phyloP scores from a whole-genome alignment of 2,329 filamentous ascomycete genomes.

The Cercospora sp. region DNA sequence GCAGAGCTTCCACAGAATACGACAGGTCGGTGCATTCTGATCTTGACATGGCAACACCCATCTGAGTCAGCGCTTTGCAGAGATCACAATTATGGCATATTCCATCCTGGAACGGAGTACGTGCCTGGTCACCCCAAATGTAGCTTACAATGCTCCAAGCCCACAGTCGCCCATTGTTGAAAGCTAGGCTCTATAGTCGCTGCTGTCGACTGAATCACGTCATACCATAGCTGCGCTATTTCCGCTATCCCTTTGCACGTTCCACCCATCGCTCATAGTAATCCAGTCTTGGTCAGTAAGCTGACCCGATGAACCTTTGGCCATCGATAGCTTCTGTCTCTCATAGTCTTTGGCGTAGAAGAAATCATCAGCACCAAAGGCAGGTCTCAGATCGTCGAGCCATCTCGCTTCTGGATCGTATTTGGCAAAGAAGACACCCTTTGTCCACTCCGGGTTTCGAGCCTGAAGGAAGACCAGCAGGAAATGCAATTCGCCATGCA shows the following conservation, averaged over 20 bases:
- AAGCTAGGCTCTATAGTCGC: not conserved
- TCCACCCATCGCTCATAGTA: not conserved
- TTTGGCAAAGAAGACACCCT: not conserved
- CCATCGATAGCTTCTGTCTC: not conserved
- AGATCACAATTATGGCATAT: not conserved
- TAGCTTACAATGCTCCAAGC: not conserved
- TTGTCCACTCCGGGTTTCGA: too few relatives aligned
- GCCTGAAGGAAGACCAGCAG: too few relatives aligned
- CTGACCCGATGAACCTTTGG: not conserved
- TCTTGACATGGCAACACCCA: too few relatives aligned
- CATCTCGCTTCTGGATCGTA: not conserved
- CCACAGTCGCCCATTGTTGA: not conserved
- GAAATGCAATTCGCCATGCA: too few relatives aligned
- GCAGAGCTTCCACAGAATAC: too few relatives aligned
- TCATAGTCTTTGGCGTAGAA: not conserved
- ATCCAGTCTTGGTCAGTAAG: not conserved
- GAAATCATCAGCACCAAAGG: not conserved
- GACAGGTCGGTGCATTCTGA: too few relatives aligned
- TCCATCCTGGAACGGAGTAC: not conserved
- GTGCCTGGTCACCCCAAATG: not conserved
- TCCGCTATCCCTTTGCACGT: not conserved
- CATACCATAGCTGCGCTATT: not conserved
- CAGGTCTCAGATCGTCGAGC: not conserved
- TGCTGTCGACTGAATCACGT: not conserved
- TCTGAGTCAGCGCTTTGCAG: not conserved